phyloP scores from a whole-genome alignment of 75 land plant genomes.

The Adiantum capillusveneris region DNA sequence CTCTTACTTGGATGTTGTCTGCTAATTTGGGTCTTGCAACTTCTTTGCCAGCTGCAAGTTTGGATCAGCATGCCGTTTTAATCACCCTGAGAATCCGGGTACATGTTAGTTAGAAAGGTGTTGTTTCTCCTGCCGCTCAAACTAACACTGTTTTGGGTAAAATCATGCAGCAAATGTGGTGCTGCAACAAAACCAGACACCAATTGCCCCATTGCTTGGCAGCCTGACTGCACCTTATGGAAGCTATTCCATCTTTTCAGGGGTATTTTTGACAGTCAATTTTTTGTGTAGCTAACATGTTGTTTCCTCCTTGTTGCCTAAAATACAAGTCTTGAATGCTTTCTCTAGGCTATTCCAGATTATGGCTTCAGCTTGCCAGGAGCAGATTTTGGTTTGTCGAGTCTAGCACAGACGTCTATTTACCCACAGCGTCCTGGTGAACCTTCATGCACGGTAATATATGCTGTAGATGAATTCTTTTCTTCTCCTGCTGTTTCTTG shows the following conservation, averaged over 20 bases:
- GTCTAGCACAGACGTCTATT: not conserved
- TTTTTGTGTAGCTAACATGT: not conserved
- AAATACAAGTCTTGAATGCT: too few species aligned
- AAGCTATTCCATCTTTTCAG: not conserved
- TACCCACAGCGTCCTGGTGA: conserved; percentile 70
- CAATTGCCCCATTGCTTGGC: not conserved
- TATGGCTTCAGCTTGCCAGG: not conserved
- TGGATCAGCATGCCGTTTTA: conserved; percentile 45
- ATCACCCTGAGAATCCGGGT: conserved; percentile 32
- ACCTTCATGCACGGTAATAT: conserved; percentile 46
- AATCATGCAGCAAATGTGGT: not conserved
- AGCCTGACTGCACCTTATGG: not conserved
- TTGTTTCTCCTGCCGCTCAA: not conserved
- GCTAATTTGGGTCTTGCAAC: not conserved
- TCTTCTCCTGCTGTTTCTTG: too few species aligned
- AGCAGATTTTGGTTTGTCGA: not conserved
- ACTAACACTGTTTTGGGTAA: not conserved
- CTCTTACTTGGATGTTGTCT: not conserved
- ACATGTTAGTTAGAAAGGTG: too few species aligned
- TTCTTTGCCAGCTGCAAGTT: conserved; percentile 35
- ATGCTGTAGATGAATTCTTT: too few species aligned
- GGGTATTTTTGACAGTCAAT: too few species aligned
- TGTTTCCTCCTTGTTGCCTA: too few species aligned
- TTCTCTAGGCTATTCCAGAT: not conserved
- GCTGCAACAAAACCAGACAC: too few species aligned